Evolutionary conservation across 192 early-diverging fungal genomes (phyloP).

Genomic region (Funneliformis mosseae): DNA sequence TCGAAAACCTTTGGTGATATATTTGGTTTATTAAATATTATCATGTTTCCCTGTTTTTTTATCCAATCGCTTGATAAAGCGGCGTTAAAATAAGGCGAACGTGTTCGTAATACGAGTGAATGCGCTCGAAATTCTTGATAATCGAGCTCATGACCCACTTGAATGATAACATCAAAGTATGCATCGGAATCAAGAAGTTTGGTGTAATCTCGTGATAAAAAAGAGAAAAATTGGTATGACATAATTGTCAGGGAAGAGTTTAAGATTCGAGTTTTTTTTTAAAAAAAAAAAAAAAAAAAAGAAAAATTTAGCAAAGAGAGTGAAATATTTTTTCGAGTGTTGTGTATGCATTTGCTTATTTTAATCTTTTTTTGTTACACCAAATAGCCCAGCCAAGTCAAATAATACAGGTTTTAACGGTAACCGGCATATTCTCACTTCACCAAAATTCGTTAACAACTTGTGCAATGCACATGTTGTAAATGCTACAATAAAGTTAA

Average conservation of each 20-base stretch:
- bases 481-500: too few species aligned
- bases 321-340: too few species aligned
- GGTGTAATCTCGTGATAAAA: not conserved
- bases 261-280: not conserved
- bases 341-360: too few species aligned
- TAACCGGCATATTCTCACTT: too few species aligned
- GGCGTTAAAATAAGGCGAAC: slow-evolving; percentile 29
- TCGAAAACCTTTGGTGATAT: slow-evolving; percentile 29
- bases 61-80: slow-evolving; percentile 20
- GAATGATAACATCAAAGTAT: slow-evolving; percentile 35
- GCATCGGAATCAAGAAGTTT: not conserved
- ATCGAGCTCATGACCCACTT: slow-evolving; percentile 15
- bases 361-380: too few species aligned
- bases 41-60: slow-evolving; percentile 5
- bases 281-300: too few species aligned
- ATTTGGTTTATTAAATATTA: slow-evolving; percentile 32
- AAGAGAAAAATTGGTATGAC: not conserved
- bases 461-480: too few species aligned
- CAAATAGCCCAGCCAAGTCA: too few species aligned
- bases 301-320: too few species aligned
- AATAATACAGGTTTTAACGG: too few species aligned
- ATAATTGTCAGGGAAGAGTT: not conserved
- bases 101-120: slow-evolving; percentile 26
- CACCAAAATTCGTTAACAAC: too few species aligned
- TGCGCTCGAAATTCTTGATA: slow-evolving; percentile 24